Base-by-base conservation (phyloP, 768 basidiomycete species). In the Leccinellum albellum region DNA sequence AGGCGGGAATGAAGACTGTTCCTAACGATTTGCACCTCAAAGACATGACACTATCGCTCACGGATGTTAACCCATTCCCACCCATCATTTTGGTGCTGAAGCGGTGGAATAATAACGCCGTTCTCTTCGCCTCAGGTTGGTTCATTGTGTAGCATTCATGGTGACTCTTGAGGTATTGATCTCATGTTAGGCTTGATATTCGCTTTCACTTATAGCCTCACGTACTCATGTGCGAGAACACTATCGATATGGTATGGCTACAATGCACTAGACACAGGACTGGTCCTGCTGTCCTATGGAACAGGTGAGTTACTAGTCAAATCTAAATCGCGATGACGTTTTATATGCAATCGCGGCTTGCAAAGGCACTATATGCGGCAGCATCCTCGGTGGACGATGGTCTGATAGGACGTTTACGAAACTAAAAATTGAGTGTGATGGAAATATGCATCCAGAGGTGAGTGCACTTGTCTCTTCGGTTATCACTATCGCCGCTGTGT, bases 221-320 rank as follows among this genome's bases (percentile, higher is more conserved):
- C 82, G 1, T 95, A 92, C 65, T 89, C 90, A 0, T 83, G 84
- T 5, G 79, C 91, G 10, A 78, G 88, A 55, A 91, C 88, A 0
- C 77, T 96, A 3, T 79, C 78, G 2, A 73, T 71, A 12, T 69
- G 74, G 17, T 96, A 95, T 62, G 70, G 78, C 37, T 93, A 88
- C 68, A 74, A 81, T 58, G 77, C 92, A 0, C 73, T 96, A 6
- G 74, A 82, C 54, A 87, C 88, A 23, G 94, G 94, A 6, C 73
- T 94, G 10, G 83, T 93, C 13, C 78, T 94, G 2, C 80, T 97
- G 2, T 71, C 86, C 0, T 89, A 80, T 66, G 93, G 93, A 26
- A 59, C 80, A n/a, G 88, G 88, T 84, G 52, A 42, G 78, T 63
- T 42, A 6, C 23, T 50, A 14, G 6, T 32, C 24, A 32, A 47